Conservation (phyloP, 148 eudicot genomes). For the Pouteria glomerata region DNA sequence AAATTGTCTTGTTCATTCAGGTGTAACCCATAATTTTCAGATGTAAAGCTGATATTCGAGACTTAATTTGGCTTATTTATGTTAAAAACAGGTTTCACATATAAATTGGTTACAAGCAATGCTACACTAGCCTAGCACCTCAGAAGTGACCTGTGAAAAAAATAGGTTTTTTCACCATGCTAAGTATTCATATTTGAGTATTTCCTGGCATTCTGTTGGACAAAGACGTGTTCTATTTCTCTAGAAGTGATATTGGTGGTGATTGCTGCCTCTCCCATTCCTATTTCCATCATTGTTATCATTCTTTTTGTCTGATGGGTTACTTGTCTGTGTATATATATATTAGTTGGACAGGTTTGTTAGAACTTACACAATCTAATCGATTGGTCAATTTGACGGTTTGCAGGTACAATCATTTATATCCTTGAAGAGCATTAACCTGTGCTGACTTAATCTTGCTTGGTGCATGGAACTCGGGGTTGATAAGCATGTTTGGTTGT, state of each 20-base stretch:
- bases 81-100: background rate
- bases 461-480: background rate
- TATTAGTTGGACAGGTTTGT: background rate
- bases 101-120: background rate
- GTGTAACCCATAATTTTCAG: slow-evolving; percentile 12
- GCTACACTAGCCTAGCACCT: background rate
- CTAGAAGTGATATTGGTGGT: background rate
- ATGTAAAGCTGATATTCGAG: slow-evolving; percentile 11
- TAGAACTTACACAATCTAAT: background rate
- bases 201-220: background rate
- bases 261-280: background rate
- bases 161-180: background rate
- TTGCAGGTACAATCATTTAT: slow-evolving; percentile 13
- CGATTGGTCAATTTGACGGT: background rate
- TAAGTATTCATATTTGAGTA: background rate
- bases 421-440: slow-evolving; percentile 8
- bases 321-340: background rate
- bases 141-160: background rate
- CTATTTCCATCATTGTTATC: background rate
- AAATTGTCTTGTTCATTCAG: slow-evolving; percentile 4
- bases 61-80: slow-evolving; percentile 4
- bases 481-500: slow-evolving; percentile 1
- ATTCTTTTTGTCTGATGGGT: background rate
- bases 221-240: background rate
- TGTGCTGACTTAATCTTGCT: background rate